Evolutionary conservation across 2,329 filamentous ascomycete species (phyloP).

Genomic region (Colletotrichum australisinense): DNA sequence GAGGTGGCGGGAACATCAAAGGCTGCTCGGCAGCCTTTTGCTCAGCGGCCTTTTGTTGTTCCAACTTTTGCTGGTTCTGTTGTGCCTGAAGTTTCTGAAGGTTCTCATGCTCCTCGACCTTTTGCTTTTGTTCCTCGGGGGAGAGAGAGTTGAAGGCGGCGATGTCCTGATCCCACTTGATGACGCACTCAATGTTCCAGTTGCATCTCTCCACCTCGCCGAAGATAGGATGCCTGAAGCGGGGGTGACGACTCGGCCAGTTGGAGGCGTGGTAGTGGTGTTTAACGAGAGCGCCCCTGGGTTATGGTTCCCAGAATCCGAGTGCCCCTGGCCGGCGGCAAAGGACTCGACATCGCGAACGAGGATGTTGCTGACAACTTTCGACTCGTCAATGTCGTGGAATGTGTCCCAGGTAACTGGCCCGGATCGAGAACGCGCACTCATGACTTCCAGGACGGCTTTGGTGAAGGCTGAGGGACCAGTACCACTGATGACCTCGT

Average conservation of each 20-base stretch:
- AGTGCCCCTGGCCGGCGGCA: conserved; percentile 79
- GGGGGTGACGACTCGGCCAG: conserved; percentile 75
- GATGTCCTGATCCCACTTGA: conserved; percentile 73
- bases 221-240: conserved; percentile 75
- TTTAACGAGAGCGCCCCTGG: conserved; percentile 74
- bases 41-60: conserved; percentile 24
- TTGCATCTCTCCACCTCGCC: conserved; percentile 79
- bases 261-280: conserved; percentile 81
- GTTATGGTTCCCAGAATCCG: conserved; percentile 77
- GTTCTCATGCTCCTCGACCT: conserved; percentile 51
- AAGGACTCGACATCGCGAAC: conserved; percentile 79
- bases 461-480: conserved; percentile 77
- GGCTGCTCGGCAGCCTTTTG: background rate
- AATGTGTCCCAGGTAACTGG: conserved; percentile 71
- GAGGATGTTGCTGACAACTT: conserved; percentile 71
- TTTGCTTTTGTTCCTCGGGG: conserved; percentile 68
- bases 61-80: conserved; percentile 48
- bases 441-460: conserved; percentile 74
- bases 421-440: conserved; percentile 43
- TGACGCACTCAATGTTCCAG: conserved; percentile 74
- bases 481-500: conserved; percentile 79
- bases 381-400: conserved; percentile 74
- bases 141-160: conserved; percentile 69
- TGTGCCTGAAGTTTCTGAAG: conserved; percentile 34
- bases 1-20: background rate